These are phyloP conservation scores for Entamoeba histolytica DNA, from an alignment of 208 protist genomes.

Conservation along the genomic window DNA sequence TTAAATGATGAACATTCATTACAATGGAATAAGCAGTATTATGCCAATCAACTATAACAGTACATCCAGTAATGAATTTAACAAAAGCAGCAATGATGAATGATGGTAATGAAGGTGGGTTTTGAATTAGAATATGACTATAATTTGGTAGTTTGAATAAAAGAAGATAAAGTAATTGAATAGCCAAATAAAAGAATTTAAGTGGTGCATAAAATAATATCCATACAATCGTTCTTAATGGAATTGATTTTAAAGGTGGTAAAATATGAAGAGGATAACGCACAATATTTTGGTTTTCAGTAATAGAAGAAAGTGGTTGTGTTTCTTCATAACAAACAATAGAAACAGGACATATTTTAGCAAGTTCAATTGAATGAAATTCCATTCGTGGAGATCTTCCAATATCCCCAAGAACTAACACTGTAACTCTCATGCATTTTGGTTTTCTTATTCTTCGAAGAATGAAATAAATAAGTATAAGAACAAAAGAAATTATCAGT, in stretches of 20 bases:
- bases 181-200: neutral
- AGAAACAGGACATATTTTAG: conserved; percentile 12
- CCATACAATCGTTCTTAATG: neutral
- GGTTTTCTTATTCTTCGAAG: neutral
- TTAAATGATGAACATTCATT: neutral
- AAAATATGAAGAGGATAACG: neutral
- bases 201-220: neutral
- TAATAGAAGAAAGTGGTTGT: neutral
- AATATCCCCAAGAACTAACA: conserved; percentile 45
- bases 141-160: neutral
- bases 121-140: conserved; percentile 30
- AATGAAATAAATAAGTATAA: too few species aligned
- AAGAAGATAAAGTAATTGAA: neutral
- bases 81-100: conserved; percentile 12
- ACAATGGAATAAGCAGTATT: conserved; percentile 37
- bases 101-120: conserved; percentile 39
- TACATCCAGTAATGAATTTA: neutral
- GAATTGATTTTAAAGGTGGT: neutral
- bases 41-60: conserved; percentile 43
- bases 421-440: neutral
- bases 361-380: conserved; percentile 37
- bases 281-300: neutral
- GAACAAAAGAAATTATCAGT: too few species aligned
- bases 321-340: conserved; percentile 14
- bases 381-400: conserved; percentile 42